A percentile compares a stretch with the other conserved stretches of the same genome.
Conservation (phyloP, 139 green algal species). For the Ettlia oleoabundans region DNA sequence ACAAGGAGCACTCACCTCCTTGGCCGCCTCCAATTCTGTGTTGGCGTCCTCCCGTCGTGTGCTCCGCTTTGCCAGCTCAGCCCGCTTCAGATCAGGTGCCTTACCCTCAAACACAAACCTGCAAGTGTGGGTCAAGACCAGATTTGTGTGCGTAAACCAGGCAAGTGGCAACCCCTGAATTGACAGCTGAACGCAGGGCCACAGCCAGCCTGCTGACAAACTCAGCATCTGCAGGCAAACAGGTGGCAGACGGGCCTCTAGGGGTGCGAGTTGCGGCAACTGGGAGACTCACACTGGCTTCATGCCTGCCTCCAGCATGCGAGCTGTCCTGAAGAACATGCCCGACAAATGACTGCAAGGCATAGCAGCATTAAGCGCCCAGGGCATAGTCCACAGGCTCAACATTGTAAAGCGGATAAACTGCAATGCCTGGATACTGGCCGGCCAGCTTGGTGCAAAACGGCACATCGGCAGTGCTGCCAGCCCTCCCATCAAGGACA, state of each 20-base stretch:
- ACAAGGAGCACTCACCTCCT: constrained; percentile 54
- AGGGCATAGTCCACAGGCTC: too few relatives aligned
- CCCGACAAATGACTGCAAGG: constrained; percentile 81
- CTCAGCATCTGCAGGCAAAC: neutral
- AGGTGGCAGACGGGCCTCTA: neutral
- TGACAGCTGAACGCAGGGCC: neutral
- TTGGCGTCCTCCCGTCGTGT: constrained; percentile 54
- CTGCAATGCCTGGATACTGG: too few relatives aligned
- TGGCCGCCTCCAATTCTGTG: constrained; percentile 67
- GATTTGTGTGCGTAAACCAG: too few relatives aligned
- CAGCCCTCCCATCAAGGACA: neutral
- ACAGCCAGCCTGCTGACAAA: neutral
- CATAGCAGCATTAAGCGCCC: neutral
- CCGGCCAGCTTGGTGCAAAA: too few relatives aligned
- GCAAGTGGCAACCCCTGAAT: too few relatives aligned
- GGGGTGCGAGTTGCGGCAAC: neutral
- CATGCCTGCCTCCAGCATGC: constrained; percentile 96
- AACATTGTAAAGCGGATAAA: too few relatives aligned
- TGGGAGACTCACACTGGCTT: constrained; percentile 83
- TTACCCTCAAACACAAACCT: constrained; percentile 98
- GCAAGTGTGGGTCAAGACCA: neutral
- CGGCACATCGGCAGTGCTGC: too few relatives aligned
- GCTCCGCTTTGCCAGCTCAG: constrained; percentile 78
- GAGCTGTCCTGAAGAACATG: constrained; percentile 96
- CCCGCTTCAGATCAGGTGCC: constrained; percentile 90